Evolutionary conservation across 2,329 filamentous ascomycete genomes (phyloP), one percentile per base, ranked within the genome.

Genomic region (Dothistroma pini): DNA sequence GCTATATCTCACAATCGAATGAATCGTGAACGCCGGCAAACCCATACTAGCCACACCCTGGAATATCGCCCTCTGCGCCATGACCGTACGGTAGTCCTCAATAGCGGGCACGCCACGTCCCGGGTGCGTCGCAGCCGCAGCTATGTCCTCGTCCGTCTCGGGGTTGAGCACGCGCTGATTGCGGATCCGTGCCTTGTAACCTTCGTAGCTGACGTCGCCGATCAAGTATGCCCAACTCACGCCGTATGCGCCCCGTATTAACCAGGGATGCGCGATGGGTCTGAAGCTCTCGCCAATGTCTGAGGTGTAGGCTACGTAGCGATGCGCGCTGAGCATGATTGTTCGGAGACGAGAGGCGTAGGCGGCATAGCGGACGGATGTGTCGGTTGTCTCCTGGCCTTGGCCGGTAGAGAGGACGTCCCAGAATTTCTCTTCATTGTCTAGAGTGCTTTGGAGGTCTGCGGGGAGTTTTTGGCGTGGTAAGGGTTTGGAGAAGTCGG

Each of bases 241-340:
- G 54, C 86, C 93, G 73, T 99, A 99, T 6, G 95, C 95, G 53
- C 85, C 81, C 61, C 88, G 85, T 11, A 99, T 89, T 2, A 96
- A 78, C 70, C 83, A 87, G 0, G 92, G 93, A 73, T 97, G 93
- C 4, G 93, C 93, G 44, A 99, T 84, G 0, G 95, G 95, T 1
- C 95, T 86, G 78, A 99, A 99, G 0, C 90, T 96, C 77, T 99
- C 95, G 74, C 95, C 95, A 66, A 99, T 93, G 71, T 97, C 93
- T 21, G 63, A 93, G 0, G 95, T 97, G 75, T 99, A 99, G 59
- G 95, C 95, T 54, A 99, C 92, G 72, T 99, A 99, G 71, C 95
- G 88, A 72, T 97, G 95, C 4, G 93, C 93, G 16, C 90, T 91
- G 68, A 93, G 81, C 71, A 99, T 86, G 67, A 97, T 90, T 8